Percentiles rank a stretch among this genome's conserved stretches.
Conservation (phyloP, 2,329 filamentous ascomycete species). For the Grosmannia penicillata region DNA sequence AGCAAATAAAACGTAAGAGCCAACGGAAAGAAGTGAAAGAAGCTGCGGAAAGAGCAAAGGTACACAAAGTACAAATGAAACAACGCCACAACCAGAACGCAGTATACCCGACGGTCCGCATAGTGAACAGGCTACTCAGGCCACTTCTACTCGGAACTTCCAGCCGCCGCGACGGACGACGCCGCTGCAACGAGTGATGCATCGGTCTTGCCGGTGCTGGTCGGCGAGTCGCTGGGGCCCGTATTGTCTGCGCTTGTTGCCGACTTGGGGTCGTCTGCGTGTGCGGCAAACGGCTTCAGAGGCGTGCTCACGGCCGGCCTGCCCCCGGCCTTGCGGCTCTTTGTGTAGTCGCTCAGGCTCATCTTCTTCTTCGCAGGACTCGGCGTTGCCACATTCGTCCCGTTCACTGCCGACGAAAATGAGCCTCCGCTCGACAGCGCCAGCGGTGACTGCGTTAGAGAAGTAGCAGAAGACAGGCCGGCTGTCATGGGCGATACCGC, state of each 20-base stretch:
- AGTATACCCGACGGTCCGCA: no score
- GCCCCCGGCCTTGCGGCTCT: slow-evolving; percentile 38
- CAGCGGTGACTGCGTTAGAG: slow-evolving; percentile 35
- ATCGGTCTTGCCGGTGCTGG: slow-evolving; percentile 3
- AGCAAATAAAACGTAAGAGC: no score
- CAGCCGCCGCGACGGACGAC: no score
- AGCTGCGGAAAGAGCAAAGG: no score
- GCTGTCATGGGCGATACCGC: slow-evolving; percentile 18
- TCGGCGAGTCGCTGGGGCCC: slow-evolving; percentile 6
- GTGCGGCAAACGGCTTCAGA: slow-evolving; percentile 22
- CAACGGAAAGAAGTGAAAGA: no score
- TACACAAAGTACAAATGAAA: no score
- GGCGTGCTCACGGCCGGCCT: slow-evolving; percentile 20
- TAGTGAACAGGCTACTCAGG: no score
- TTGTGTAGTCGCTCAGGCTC: slow-evolving; percentile 50
- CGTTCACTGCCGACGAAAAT: slow-evolving; percentile 28
- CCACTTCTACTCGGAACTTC: no score
- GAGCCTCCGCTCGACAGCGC: slow-evolving; percentile 25
- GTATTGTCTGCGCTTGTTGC: slow-evolving; percentile 12
- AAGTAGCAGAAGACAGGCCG: slow-evolving; percentile 31
- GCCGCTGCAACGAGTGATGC: background rate
- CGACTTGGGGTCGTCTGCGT: slow-evolving; percentile 25
- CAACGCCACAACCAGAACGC: no score
- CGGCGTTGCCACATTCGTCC: slow-evolving; percentile 26
- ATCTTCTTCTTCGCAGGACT: slow-evolving; percentile 54